Base-by-base conservation (phyloP, 2,329 filamentous ascomycete species). In the Acephala macrosclerotiorum region DNA sequence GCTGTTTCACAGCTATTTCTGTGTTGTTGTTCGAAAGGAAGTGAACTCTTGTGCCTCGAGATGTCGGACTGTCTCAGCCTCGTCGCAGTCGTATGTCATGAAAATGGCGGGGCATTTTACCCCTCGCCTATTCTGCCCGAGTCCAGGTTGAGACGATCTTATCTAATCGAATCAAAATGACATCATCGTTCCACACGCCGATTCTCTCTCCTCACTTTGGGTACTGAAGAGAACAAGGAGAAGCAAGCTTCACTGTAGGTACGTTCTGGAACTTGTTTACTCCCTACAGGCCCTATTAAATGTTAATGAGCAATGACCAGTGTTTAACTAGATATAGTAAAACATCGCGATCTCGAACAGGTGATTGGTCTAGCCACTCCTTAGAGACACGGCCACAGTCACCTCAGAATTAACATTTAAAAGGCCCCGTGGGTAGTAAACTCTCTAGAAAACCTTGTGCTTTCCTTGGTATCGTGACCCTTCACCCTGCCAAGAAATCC, bases 51-150 rank as follows among this genome's bases (percentile, higher is more conserved):
- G 49, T 58, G 55, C 42, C 26, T 38, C 26, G 25, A n/a, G 14
- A 61, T 20, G 47, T 33, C 29, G 9, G 29, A 33, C 29, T 33
- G 29, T 61, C 38, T 35, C 60, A 61, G 60, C 60, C 60, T 61
- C 36, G 49, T 61, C 22, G 42, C 35, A 9, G 29, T 36, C 36
- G 18, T 18, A 20, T 29, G 55, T 36, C 12, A 14, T 29, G 49
- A 6, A 51, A 25, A 33, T n/a, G 16, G 8, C 12, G 18, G 33
- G 7, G 35, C 22, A n/a, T 42, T 60, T 60, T 60, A 33, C 26
- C 38, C 29, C 47, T 61, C 59, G 45, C 29, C 45, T 53, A 55
- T 22, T 40, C 29, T 38, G 33, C n/a, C 45, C 20, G 11, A 20
- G 18, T 25, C 45, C 20, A 3, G 45, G 6, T 4, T 9, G 45